phyloP scores from a whole-genome alignment of 192 early-diverging fungal genomes.

The Coemansia sp. region DNA sequence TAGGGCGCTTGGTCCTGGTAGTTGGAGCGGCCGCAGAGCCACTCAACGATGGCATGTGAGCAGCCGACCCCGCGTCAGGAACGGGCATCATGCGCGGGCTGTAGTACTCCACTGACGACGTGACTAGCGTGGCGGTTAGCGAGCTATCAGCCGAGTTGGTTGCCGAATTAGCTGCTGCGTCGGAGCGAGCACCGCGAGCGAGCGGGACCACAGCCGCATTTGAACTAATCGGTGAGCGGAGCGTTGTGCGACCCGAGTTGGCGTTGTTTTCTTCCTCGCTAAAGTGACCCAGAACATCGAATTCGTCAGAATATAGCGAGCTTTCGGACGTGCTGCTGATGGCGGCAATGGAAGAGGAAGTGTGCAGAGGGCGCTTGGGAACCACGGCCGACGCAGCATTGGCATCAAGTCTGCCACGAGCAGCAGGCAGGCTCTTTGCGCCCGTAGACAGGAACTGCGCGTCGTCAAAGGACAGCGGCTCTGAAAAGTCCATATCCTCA shows the following conservation, averaged over 20 bases:
- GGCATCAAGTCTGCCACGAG: background rate
- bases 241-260: background rate
- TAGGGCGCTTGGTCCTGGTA: background rate
- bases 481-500: slow-evolving; percentile 44
- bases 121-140: slow-evolving; percentile 45
- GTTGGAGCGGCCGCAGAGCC: background rate
- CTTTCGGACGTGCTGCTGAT: slow-evolving; percentile 12
- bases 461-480: slow-evolving; percentile 37
- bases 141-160: slow-evolving; percentile 47
- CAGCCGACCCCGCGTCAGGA: background rate
- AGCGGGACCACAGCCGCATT: slow-evolving; percentile 5
- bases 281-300: slow-evolving; percentile 37
- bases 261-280: slow-evolving; percentile 28
- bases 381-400: background rate
- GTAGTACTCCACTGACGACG: slow-evolving; percentile 48
- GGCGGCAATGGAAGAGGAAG: background rate
- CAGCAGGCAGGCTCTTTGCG: slow-evolving; percentile 31
- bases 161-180: slow-evolving; percentile 19
- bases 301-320: slow-evolving; percentile 25
- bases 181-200: slow-evolving; percentile 13
- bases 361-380: slow-evolving; percentile 13
- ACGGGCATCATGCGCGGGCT: slow-evolving; percentile 18
- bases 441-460: background rate
- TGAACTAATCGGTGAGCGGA: background rate
- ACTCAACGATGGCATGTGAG: background rate